Base-by-base conservation (phyloP, 257 asterid genomes). In the Paulownia fortunei region DNA sequence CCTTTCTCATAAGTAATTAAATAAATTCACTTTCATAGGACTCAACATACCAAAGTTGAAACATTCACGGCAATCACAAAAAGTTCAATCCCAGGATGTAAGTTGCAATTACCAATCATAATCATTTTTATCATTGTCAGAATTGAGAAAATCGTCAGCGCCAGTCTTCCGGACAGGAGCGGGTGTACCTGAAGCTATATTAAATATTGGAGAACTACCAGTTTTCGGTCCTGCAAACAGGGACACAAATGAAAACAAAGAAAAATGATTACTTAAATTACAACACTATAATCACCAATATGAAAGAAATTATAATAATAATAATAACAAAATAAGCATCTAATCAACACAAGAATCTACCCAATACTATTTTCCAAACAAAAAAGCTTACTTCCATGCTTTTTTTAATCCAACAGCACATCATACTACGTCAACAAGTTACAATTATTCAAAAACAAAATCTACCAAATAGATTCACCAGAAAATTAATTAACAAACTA, bases 41-140 rank as follows among this genome's bases (percentile, higher is more conserved):
- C 70, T 32, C 47, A 47, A 41, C 46, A 71, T 27, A 47, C 68
- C 80, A 72, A 51, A 47, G 23, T 76, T 18, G 76, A 54, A 42
- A 65, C 65, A 70, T 52, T 27, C 41, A 68, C 37, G 49, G 63
- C 76, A 54, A 44, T 65, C 80, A 81, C 46, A 36, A 78, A 65
- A 80, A 76, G 73, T 24, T 69, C 13, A 63, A 49, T 47, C 24
- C 46, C 77, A 69, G 36, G 21, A 74, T 41, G 34, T 42, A 41
- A 58, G 69, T 52, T 39, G 64, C 61, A 80, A 68, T 81, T 89
- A 96, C 99, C 99, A 96, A 62, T 96, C 98, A 73, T 94, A 96
- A 84, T 96, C 99, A 82, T 96, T 96, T 81, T 96, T 96, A 84
- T 96, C 98, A 75, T 88, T 92, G 81, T 93, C 99, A 23, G 99